Conservation (phyloP, 2,329 filamentous ascomycete species). For the Alternaria arbusti region DNA sequence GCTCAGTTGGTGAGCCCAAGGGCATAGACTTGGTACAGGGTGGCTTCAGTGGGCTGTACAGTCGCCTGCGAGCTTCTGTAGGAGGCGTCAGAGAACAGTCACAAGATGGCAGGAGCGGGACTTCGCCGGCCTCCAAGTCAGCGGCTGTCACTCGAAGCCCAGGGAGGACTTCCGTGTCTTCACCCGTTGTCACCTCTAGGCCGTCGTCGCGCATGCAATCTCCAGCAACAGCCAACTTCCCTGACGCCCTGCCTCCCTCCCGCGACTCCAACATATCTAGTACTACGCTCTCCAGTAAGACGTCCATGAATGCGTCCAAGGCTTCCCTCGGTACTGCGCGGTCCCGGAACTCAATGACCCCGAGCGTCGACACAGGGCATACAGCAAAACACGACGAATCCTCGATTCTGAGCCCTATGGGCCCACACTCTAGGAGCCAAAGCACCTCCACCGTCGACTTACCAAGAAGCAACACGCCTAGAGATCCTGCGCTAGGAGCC, state of each 20-base stretch:
- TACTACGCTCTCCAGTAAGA: slow-evolving; percentile 35
- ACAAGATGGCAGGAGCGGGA: slow-evolving; percentile 28
- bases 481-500: slow-evolving; percentile 17
- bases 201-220: slow-evolving; percentile 49
- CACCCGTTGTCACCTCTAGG: slow-evolving; percentile 45
- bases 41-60: slow-evolving; percentile 88
- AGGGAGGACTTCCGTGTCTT: slow-evolving; percentile 40
- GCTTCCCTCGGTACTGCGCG: slow-evolving; percentile 25
- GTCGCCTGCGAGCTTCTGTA: slow-evolving; percentile 81
- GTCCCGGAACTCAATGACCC: slow-evolving; percentile 36
- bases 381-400: slow-evolving; percentile 33
- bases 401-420: slow-evolving; percentile 34
- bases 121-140: slow-evolving; percentile 20
- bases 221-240: slow-evolving; percentile 45
- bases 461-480: slow-evolving; percentile 22
- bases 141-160: slow-evolving; percentile 25
- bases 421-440: slow-evolving; percentile 30
- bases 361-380: slow-evolving; percentile 29
- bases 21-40: slow-evolving; percentile 79
- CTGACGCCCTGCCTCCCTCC: slow-evolving; percentile 44
- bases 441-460: slow-evolving; percentile 26
- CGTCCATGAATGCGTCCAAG: slow-evolving; percentile 31
- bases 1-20: slow-evolving; percentile 69
- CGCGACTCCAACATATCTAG: slow-evolving; percentile 42
- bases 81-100: slow-evolving; percentile 66